A percentile compares a stretch with the other conserved stretches of the same genome.
Conservation (phyloP, 2,329 filamentous ascomycete species). For the Trichoderma pleuroti region DNA sequence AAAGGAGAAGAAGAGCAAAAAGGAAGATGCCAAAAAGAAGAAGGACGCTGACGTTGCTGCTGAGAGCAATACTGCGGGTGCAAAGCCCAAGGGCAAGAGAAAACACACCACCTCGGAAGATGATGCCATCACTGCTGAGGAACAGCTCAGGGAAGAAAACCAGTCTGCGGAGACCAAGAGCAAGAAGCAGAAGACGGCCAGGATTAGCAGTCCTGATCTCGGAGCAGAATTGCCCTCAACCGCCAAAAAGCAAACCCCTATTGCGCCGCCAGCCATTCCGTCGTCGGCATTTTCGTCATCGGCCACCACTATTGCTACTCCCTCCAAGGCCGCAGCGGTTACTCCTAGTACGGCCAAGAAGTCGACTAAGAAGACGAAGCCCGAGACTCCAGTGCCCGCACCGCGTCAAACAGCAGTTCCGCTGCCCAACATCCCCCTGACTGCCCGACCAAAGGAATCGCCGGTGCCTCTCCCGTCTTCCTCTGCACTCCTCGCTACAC, state of each 20-base stretch:
- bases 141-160: constrained; percentile 36
- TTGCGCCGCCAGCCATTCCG: constrained; percentile 33
- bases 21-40: constrained; percentile 20
- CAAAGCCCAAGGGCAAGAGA: constrained; percentile 35
- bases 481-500: constrained; percentile 15
- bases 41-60: neutral
- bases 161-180: constrained; percentile 39
- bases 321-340: constrained; percentile 26
- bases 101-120: constrained; percentile 38
- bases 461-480: constrained; percentile 25
- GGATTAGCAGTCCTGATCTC: constrained; percentile 34
- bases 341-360: constrained; percentile 25
- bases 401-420: constrained; percentile 33
- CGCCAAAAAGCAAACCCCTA: constrained; percentile 32
- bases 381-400: constrained; percentile 29
- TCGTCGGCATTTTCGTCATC: constrained; percentile 19
- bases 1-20: constrained; percentile 35
- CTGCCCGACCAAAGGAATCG: constrained; percentile 28
- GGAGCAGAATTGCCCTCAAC: constrained; percentile 30
- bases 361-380: constrained; percentile 23
- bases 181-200: constrained; percentile 38
- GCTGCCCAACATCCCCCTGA: constrained; percentile 36
- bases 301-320: constrained; percentile 23
- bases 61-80: constrained; percentile 19
- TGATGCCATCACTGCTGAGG: constrained; percentile 34